These are phyloP conservation scores for Cyclotella atomus DNA, from an alignment of 108 stramenopile species.

Conservation along the genomic window DNA sequence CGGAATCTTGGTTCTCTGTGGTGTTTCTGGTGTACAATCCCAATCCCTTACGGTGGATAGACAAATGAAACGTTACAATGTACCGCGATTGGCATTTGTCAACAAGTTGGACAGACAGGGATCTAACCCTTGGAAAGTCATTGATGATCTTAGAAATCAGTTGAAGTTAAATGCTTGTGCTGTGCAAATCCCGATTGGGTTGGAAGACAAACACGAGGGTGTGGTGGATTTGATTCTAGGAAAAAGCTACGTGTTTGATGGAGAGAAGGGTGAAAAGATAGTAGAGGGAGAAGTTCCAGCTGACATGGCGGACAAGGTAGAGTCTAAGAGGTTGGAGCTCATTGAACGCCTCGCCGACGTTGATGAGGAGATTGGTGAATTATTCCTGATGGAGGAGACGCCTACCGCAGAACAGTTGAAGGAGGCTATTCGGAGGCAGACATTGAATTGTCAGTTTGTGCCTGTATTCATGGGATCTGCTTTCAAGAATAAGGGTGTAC, in stretches of 20 bases:
- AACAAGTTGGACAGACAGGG: conserved; percentile 99
- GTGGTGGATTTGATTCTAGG: conserved; percentile 92
- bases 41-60: conserved; percentile 99
- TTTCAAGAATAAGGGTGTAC: conserved; percentile 99
- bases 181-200: conserved; percentile 97
- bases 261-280: conserved; percentile 89
- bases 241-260: conserved; percentile 81
- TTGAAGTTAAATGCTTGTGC: conserved; percentile 95
- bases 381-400: conserved; percentile 95
- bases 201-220: conserved; percentile 92
- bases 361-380: conserved; percentile 97
- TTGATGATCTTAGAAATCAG: conserved; percentile 82
- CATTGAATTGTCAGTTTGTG: conserved; percentile 92
- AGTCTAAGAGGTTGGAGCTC: conserved; percentile 83
- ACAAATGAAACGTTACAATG: conserved; percentile 99
- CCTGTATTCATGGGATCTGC: conserved; percentile 99
- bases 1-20: conserved; percentile 95
- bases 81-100: conserved; percentile 98
- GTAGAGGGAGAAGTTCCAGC: conserved; percentile 87
- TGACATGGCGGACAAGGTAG: conserved; percentile 72
- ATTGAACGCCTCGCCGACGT: conserved; percentile 95
- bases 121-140: conserved; percentile 92
- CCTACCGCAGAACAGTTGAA: conserved; percentile 84
- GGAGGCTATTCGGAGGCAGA: conserved; percentile 89
- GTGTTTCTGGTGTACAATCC: conserved; percentile 98